Conservation (phyloP, 2,329 filamentous ascomycete genomes). For the Colletotrichum coccodes region DNA sequence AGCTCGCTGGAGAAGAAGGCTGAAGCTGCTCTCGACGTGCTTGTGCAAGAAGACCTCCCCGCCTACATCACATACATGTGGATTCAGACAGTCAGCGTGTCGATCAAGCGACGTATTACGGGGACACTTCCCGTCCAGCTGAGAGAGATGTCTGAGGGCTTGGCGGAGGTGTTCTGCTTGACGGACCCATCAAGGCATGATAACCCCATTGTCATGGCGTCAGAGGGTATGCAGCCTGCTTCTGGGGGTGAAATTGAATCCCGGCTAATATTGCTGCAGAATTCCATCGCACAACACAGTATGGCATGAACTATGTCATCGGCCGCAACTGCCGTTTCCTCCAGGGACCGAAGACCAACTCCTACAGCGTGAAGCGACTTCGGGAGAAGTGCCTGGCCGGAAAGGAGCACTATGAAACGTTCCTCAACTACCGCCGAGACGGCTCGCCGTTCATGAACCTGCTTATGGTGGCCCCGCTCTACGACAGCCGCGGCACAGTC, state of each 20-base stretch:
- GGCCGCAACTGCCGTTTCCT: slow-evolving; percentile 84
- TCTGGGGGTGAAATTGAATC: fast-evolving
- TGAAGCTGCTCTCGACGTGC: slow-evolving; percentile 69
- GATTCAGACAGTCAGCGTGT: slow-evolving; percentile 75
- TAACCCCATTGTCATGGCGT: slow-evolving; percentile 82
- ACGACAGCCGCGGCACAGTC: slow-evolving; percentile 73
- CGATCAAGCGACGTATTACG: slow-evolving; percentile 74
- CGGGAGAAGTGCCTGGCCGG: slow-evolving; percentile 69
- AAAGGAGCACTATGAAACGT: slow-evolving; percentile 78
- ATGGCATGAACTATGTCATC: slow-evolving; percentile 77
- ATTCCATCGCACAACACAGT: slow-evolving; percentile 80
- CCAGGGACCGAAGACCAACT: slow-evolving; percentile 78
- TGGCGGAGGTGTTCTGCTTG: slow-evolving; percentile 82
- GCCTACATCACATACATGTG: slow-evolving; percentile 78
- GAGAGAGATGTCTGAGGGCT: slow-evolving; percentile 75
- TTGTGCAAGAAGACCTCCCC: slow-evolving; percentile 76
- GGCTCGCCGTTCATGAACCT: slow-evolving; percentile 83
- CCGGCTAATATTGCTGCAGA: slow-evolving; percentile 53
- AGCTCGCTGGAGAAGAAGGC: slow-evolving; percentile 70
- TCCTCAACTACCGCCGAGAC: slow-evolving; percentile 82
- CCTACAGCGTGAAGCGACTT: slow-evolving; percentile 69
- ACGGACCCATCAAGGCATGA: slow-evolving; percentile 79
- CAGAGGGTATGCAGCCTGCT: slow-evolving; percentile 65
- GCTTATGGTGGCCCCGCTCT: slow-evolving; percentile 77
- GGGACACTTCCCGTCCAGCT: slow-evolving; percentile 73